Conservation (phyloP, 148 eudicot species). For the Bassia scoparia region DNA sequence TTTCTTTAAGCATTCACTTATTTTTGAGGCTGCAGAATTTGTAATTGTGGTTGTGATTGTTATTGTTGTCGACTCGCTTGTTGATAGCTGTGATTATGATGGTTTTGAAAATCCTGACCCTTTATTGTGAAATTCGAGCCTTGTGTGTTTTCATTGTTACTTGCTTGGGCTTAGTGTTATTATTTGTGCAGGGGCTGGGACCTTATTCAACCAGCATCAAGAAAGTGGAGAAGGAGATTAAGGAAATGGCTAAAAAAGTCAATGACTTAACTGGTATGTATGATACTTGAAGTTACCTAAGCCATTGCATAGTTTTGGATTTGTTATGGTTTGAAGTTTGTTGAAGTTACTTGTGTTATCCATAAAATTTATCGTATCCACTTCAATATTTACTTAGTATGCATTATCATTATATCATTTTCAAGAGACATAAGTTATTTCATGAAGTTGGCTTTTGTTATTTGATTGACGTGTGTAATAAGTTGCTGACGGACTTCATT, state of each 20-base stretch:
- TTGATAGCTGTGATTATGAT: no score
- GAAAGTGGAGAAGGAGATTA: slow-evolving; percentile 75
- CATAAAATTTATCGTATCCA: background rate
- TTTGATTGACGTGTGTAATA: background rate
- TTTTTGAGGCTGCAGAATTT: no score
- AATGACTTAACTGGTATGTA: slow-evolving; percentile 82
- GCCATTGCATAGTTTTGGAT: background rate
- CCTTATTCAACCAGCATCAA: slow-evolving; percentile 79
- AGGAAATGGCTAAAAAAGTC: slow-evolving; percentile 83
- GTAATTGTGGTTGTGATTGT: background rate
- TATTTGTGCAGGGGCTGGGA: slow-evolving; percentile 68
- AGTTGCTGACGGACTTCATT: background rate
- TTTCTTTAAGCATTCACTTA: no score
- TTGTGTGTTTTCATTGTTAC: background rate
- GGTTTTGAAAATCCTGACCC: no score
- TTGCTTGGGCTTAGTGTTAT: background rate
- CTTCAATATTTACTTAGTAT: background rate
- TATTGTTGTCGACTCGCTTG: background rate
- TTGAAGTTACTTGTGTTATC: background rate
- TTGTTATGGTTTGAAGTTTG: background rate
- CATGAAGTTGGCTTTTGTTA: background rate
- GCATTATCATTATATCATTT: background rate
- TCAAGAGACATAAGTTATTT: background rate
- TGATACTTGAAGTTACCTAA: background rate
- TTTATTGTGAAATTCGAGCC: background rate